Evolutionary conservation across 2,329 filamentous ascomycete species (phyloP).

Genomic region (Bimuria novae-zelandiae): DNA sequence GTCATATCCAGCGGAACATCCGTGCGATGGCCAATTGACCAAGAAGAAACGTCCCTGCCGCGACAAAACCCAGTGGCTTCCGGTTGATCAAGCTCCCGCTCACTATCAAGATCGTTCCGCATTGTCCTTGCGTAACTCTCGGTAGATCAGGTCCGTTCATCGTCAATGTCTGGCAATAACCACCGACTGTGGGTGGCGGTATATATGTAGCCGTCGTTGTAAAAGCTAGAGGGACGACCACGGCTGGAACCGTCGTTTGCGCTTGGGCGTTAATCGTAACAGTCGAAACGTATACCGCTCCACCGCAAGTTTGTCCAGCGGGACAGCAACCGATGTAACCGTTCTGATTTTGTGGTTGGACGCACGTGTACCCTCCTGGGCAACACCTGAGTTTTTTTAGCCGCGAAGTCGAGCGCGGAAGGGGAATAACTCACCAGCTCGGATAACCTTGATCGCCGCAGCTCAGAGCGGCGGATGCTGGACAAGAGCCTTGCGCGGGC

Average conservation of each 20-base stretch:
- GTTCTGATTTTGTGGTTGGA: conserved; percentile 33
- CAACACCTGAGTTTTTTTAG: conserved; percentile 39
- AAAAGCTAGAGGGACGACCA: conserved; percentile 32
- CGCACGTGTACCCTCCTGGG: conserved; percentile 41
- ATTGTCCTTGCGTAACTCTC: conserved; percentile 37
- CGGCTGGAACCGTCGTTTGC: conserved; percentile 32
- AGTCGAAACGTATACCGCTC: conserved; percentile 31
- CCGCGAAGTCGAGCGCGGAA: background rate
- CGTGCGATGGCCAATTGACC: conserved; percentile 33
- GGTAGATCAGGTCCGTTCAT: conserved; percentile 43
- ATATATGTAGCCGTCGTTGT: conserved; percentile 23
- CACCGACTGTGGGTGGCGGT: conserved; percentile 19
- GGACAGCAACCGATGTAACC: conserved; percentile 47
- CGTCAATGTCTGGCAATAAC: conserved; percentile 45
- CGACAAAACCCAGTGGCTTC: conserved; percentile 23
- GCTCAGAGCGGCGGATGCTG: conserved; percentile 43
- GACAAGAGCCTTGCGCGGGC: conserved; percentile 41
- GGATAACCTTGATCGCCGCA: conserved; percentile 49
- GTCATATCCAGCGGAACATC: conserved; percentile 30
- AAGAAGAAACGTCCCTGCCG: conserved; percentile 20
- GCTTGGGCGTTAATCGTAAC: conserved; percentile 42
- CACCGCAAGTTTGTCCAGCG: conserved; percentile 38
- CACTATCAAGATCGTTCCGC: conserved; percentile 46
- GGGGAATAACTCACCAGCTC: conserved; percentile 45
- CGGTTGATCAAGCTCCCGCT: conserved; percentile 26